Evolutionary conservation across 805 yeast species (phyloP), one percentile per base, ranked within the genome.

Genomic region (Teunomyces panamensis): DNA sequence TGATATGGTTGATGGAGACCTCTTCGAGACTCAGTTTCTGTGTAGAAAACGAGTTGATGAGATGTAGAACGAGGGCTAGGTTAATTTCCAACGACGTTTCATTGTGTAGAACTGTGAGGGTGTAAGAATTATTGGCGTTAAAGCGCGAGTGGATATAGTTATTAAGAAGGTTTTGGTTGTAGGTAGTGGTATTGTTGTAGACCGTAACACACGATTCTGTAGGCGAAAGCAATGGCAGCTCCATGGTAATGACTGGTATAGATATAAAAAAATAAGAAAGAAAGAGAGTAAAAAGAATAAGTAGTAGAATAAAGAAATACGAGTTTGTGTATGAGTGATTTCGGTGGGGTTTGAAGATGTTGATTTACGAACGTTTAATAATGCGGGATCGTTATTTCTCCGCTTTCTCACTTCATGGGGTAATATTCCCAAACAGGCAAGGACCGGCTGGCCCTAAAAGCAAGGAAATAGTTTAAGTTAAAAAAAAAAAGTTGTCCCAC

Each of bases 191-290:
- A 26, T 48, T 43, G 24, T 42, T 37, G 27, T 55, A 44, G 5
- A 20, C 24, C 24, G 63, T 59, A 8, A 51, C 14, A 36, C 59
- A 51, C 33, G 63, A 59, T 9, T 56, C 60, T 30, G 62, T 56
- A 20, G 62, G 62, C 3, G 55, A 52, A 14, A 56, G 43, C 3
- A 39, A 14, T 9, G 41, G 41, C 30, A 20, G 45, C 34, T 37
- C 26, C 13, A 35, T 35, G 9, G 27, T 35, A 10, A 17, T 5
- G 39, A 32, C 6, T 20, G 24, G 24, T 4, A 5, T 5, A 20
- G 24, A 20, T 20, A 20, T 20, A 20, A 4, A 20, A 20, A 20
- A 20, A 5, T 16, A 16, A 2, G 16, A 20, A 5, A 20, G 24
- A 20, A 5, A 20, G 24, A 4, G 5, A 4, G 24, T 20, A 20